Evolutionary conservation across 768 basidiomycete species (phyloP).

Genomic region (Boletus coccyginus): DNA sequence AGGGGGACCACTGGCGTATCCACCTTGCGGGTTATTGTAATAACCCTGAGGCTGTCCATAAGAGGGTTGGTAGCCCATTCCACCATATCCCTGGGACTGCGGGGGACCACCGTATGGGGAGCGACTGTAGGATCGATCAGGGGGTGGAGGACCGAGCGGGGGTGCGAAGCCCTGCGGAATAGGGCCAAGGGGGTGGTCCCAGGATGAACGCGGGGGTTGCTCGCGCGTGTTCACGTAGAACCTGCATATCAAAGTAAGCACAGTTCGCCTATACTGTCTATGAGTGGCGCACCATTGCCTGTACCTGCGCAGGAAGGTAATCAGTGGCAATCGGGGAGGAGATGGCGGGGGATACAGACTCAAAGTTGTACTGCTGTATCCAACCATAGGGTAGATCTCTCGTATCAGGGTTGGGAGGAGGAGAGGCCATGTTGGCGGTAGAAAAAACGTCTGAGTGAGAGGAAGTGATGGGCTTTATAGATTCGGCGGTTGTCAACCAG

Average conservation of each 20-base stretch:
- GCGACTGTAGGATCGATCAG: constrained; percentile 31
- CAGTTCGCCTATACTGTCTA: background rate
- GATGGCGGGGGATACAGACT: constrained; percentile 43
- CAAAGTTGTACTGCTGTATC: constrained; percentile 63
- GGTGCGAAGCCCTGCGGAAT: constrained; percentile 31
- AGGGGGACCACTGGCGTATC: constrained; percentile 11
- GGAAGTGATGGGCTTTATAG: constrained; percentile 24
- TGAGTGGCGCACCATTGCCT: constrained; percentile 53
- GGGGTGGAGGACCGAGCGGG: constrained; percentile 46
- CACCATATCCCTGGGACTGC: constrained; percentile 17
- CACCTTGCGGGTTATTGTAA: constrained; percentile 12
- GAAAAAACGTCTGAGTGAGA: constrained; percentile 22
- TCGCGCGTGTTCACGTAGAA: constrained; percentile 72
- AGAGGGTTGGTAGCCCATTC: constrained; percentile 15
- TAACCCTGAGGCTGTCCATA: constrained; percentile 12
- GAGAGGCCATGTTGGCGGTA: constrained; percentile 39
- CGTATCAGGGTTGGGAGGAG: constrained; percentile 51
- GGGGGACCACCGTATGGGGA: constrained; percentile 30
- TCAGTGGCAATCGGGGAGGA: constrained; percentile 23
- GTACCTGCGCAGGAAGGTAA: constrained; percentile 44
- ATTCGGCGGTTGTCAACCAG: background rate
- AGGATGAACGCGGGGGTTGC: constrained; percentile 61
- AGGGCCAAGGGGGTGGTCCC: constrained; percentile 68
- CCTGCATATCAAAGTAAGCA: constrained; percentile 39
- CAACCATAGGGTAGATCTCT: constrained; percentile 66